Evolutionary conservation across 768 basidiomycete genomes (phyloP).

Genomic region (Termitomyces bulborhizus): DNA sequence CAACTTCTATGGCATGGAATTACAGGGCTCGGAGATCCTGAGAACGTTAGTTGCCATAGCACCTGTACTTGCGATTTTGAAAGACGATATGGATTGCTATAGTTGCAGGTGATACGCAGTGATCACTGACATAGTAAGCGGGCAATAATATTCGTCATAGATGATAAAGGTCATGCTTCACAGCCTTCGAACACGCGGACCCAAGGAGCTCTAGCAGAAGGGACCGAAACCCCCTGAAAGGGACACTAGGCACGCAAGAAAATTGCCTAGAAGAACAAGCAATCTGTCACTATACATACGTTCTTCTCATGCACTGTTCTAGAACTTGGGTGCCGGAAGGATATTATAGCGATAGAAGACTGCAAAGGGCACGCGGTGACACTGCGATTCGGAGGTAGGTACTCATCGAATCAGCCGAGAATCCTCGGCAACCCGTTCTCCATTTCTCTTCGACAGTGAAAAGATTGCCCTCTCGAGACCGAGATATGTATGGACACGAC

Average conservation of each 20-base stretch:
- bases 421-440: slow-evolving; percentile 6
- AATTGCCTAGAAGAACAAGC: not conserved
- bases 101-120: not conserved
- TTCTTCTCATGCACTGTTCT: not conserved
- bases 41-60: not conserved
- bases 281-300: not conserved
- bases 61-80: not conserved
- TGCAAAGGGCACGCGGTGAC: not conserved
- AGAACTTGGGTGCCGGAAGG: not conserved
- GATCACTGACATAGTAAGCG: not conserved
- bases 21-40: not conserved
- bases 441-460: not conserved
- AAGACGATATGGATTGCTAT: not conserved
- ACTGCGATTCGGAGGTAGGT: not conserved
- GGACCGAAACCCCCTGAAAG: not conserved
- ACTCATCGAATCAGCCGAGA: not conserved
- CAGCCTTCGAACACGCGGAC: not conserved
- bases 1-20: not conserved
- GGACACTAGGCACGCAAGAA: not conserved
- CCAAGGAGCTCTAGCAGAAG: not conserved
- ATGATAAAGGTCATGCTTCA: not conserved
- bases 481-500: not conserved
- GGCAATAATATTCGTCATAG: not conserved
- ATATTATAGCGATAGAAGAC: not conserved
- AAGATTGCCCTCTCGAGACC: not conserved